phyloP scores from a whole-genome alignment of 768 basidiomycete species.

The Rhizopogon vinicolor region DNA sequence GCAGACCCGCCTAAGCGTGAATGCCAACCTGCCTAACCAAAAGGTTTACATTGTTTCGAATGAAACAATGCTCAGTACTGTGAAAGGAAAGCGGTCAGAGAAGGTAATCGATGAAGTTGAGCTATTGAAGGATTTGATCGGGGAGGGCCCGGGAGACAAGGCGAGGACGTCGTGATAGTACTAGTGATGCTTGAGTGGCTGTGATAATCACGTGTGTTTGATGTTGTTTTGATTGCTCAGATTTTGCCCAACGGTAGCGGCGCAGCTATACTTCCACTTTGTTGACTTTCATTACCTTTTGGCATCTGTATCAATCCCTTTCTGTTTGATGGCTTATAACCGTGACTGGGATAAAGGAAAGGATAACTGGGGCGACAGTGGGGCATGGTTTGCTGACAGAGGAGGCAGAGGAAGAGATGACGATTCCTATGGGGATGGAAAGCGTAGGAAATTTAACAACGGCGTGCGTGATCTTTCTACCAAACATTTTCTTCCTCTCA shows the following conservation, averaged over 20 bases:
- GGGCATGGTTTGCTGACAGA: constrained; percentile 36
- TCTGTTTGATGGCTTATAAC: constrained; percentile 59
- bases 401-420: constrained; percentile 60
- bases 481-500: constrained; percentile 2
- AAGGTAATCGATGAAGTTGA: constrained; percentile 23
- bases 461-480: constrained; percentile 45
- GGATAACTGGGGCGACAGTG: constrained; percentile 46
- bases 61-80: constrained; percentile 15
- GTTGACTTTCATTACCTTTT: constrained; percentile 15
- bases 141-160: background rate
- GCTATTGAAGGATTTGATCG: constrained; percentile 18
- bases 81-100: constrained; percentile 16
- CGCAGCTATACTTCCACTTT: background rate
- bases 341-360: constrained; percentile 89
- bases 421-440: constrained; percentile 63
- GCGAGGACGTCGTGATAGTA: no score
- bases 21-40: constrained; percentile 22
- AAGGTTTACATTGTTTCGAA: constrained; percentile 25
- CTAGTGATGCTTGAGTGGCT: no score
- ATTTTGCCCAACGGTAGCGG: no score
- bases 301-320: background rate
- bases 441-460: constrained; percentile 75
- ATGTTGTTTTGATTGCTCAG: no score
- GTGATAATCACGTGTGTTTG: constrained; percentile 10
- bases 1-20: constrained; percentile 19